Base-by-base conservation (phyloP, 73 alveolate species). In the Halteria grandinella region DNA sequence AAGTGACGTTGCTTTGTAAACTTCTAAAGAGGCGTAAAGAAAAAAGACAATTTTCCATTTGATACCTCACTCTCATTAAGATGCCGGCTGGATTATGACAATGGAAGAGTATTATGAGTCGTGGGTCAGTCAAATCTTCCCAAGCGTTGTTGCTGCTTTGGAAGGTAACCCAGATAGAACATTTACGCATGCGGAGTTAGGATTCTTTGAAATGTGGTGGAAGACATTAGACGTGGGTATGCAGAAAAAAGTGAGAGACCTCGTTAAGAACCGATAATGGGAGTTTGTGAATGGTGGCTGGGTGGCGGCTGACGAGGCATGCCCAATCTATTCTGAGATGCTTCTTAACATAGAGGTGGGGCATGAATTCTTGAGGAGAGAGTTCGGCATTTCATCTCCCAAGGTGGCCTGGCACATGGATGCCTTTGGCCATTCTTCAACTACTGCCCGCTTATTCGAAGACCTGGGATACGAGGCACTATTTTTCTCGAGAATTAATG, bases 401-500 rank as follows among this genome's bases (percentile, higher is more conserved):
- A 91, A 69, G 63, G 87, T 93, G 4, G 98, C 97, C 6, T 95
- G 99, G 99, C 87, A 91, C 75, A 92, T 94, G 50, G 99, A 95
- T 71, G 95, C 98, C 7, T 95, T 95, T 58, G 99, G 99, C 0
- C 98, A 95, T 55, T 86, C 96, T 25, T 40, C 94, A 20, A 87
- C 98, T 1, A 91, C 84, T 37, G 95, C 99, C 14, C 93, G 91
- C 32, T 77, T 94, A 28, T 92, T 90, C 53, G 74, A 92, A 17
- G 94, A 95, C 87, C 89, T 95, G 95, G 98, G 98, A 31, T 95
- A 95, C 69, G 93, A 97, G 31, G 97, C 94, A 23, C 89, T 89
- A 79, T 94, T 95, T 83, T 87, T 95, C 66, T 90, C 98, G 7
- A 91, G 99, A 78, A 85, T 90, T 34, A 70, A 73, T 24, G 92